phyloP scores from a whole-genome alignment of 73 alveolate genomes.

The Paramecium octaurelia region DNA sequence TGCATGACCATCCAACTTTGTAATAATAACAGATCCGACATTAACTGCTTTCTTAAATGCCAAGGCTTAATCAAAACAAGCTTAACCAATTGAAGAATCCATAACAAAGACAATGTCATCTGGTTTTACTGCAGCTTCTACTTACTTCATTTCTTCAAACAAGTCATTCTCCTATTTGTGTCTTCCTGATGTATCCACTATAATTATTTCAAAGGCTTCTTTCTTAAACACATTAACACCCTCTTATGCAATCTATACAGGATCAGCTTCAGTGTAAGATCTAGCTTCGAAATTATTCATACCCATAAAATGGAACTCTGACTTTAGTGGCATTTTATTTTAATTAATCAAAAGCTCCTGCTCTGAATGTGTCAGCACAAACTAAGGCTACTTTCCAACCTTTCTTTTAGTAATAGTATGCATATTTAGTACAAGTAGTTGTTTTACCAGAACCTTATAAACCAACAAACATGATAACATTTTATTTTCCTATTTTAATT shows the following conservation, averaged over 20 bases:
- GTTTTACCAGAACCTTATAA: constrained; percentile 99
- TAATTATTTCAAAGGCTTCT: constrained; percentile 95
- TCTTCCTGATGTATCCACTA: constrained; percentile 99
- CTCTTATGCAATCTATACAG: constrained; percentile 97
- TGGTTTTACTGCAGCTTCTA: constrained; percentile 94
- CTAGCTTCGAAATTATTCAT: constrained; percentile 71
- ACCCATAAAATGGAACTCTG: constrained; percentile 78
- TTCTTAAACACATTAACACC: constrained; percentile 91
- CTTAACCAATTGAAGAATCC: constrained; percentile 88
- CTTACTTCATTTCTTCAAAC: constrained; percentile 98
- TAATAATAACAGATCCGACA: constrained; percentile 97
- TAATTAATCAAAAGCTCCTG: constrained; percentile 99
- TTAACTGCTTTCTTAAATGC: constrained; percentile 98
- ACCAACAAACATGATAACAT: constrained; percentile 99
- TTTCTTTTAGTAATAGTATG: constrained; percentile 95
- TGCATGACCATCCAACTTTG: constrained; percentile 99
- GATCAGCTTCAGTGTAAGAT: constrained; percentile 97
- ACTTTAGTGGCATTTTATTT: constrained; percentile 98
- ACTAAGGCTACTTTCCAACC: constrained; percentile 98
- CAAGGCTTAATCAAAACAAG: constrained; percentile 76
- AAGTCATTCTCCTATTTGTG: constrained; percentile 98
- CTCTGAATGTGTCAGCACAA: constrained; percentile 99
- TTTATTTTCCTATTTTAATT: constrained; percentile 77
- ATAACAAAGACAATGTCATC: constrained; percentile 95
- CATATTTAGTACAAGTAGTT: constrained; percentile 98